Base-by-base conservation (phyloP, 768 basidiomycete species). In the Polyporus arcularius region DNA sequence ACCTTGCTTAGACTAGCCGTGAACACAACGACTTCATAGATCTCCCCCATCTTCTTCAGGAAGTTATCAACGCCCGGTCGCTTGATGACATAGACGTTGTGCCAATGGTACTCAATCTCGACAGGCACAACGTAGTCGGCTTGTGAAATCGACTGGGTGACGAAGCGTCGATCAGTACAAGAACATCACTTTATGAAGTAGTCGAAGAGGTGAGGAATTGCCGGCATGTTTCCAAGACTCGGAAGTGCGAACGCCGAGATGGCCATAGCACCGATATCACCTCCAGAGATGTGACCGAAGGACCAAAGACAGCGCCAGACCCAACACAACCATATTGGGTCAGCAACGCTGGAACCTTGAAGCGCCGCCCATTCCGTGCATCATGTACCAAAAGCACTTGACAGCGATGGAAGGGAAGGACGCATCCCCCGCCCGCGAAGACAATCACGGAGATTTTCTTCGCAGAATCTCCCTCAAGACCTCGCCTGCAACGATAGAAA, bases 91-190 rank as follows among this genome's bases (percentile, higher is more conserved):
- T 98, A 98, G 65, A 98, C 95, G 70, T 99, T 98, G 74, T 99
- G 97, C 84, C 90, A 92, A 71, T 97, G 92, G 66, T 92, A 95
- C 72, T 99, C 97, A 64, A 99, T 99, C 76, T 98, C 97, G 28
- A 99, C 97, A 4, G 97, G 97, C 3, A 99, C 96, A 64, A 98
- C 93, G 74, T 94, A 99, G 78, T 99, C 97, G 32, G 96, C 95
- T 69, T 94, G 91, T 65, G 82, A 82, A 61, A 98, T 93, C 56
- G 95, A 92, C 96, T 98, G 71, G 14, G 61, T 7, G 21, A 30
- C 28, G 38, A 31, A n/a, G 30, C 21, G 38, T 50, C 31, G 18
- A 52, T 32, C 11, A 39, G 28, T 28, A 21, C 28, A 7, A 10
- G 12, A 39, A 30, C 50, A 18, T 16, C 6, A 30, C 26, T 21